Evolutionary conservation across 106 monocot species (phyloP), one percentile per base, ranked within the genome.

Genomic region (Xerophyta viscosa): DNA sequence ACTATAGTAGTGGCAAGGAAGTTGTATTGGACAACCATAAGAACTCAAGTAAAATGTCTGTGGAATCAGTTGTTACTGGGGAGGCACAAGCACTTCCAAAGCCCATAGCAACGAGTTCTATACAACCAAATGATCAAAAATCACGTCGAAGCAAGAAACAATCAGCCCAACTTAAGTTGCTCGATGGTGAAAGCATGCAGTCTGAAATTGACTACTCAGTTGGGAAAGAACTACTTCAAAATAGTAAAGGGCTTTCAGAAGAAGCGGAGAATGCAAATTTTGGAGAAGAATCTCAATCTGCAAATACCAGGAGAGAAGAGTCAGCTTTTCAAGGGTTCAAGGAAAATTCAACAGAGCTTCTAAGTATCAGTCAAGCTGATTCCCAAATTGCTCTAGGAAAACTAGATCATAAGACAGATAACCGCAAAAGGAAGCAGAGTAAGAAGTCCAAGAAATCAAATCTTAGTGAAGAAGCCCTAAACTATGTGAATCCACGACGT

Each of bases 111-210:
- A 24, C 0, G 19, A 7, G 12, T 24, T 51, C 64, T 48, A 18
- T 41, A 4, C 28, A 10, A 8, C 27, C n/a, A 21, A 41, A 30
- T 39, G 64, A 53, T 0, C 33, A 7, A 58, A 75, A 52, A 23
- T 30, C 57, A 58, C 57, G 22, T 6, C 31, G 58, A 7, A 66
- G 25, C 17, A 60, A 15, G 50, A 66, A 53, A 33, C 63, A 60
- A 31, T 29, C 72, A 63, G 26, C 52, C 2, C 55, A 52, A 19
- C 12, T 22, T 17, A 48, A 48, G 29, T n/a, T 50, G 15, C 18
- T 36, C 15, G 15, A 69, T 31, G 20, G 22, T 52, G 58, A 10
- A 29, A 24, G 23, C 20, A 18, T 20, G 21, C 8, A 10, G 15
- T 44, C 43, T 44, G 58, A 58, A 37, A 20, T 20, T 41, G 4